Conservation (phyloP, 208 protist species). For the Wallacemonas sp. region DNA sequence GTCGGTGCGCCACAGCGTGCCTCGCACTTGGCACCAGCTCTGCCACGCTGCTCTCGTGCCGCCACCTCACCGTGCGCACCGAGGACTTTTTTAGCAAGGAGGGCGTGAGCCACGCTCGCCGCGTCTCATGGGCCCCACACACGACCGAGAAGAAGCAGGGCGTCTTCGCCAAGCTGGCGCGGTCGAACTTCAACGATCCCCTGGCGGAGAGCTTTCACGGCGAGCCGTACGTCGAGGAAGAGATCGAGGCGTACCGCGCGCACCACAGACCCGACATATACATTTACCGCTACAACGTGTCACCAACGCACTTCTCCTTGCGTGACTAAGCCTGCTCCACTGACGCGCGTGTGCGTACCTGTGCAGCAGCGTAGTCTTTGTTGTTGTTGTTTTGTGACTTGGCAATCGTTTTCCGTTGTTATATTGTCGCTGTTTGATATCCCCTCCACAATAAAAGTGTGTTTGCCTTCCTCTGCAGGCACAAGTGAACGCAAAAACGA, state of each 20-base stretch:
- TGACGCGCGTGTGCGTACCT: constrained; percentile 4
- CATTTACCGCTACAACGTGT: constrained; percentile 89
- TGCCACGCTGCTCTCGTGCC: constrained; percentile 1
- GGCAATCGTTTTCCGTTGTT: neutral
- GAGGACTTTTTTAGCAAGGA: constrained; percentile 92
- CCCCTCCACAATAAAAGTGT: too few relatives aligned
- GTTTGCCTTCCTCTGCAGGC: too few relatives aligned
- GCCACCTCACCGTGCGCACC: constrained; percentile 70
- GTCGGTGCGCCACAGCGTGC: neutral
- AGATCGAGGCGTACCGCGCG: constrained; percentile 85
- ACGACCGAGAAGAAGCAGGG: constrained; percentile 91
- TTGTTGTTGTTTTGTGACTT: neutral
- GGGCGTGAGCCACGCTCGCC: constrained; percentile 82
- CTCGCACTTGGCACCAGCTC: neutral
- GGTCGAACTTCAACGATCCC: constrained; percentile 89
- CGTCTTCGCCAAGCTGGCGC: constrained; percentile 83
- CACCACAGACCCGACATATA: constrained; percentile 87
- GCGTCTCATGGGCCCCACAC: constrained; percentile 90
- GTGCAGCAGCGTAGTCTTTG: neutral
- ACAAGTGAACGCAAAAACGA: too few relatives aligned
- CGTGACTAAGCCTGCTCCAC: constrained; percentile 44
- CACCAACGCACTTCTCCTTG: constrained; percentile 84
- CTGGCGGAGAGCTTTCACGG: constrained; percentile 57
- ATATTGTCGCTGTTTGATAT: neutral
- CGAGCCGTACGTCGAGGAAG: constrained; percentile 88